These are phyloP conservation scores for Quercus tomentella DNA, from an alignment of 331 rosid genomes.

Conservation along the genomic window DNA sequence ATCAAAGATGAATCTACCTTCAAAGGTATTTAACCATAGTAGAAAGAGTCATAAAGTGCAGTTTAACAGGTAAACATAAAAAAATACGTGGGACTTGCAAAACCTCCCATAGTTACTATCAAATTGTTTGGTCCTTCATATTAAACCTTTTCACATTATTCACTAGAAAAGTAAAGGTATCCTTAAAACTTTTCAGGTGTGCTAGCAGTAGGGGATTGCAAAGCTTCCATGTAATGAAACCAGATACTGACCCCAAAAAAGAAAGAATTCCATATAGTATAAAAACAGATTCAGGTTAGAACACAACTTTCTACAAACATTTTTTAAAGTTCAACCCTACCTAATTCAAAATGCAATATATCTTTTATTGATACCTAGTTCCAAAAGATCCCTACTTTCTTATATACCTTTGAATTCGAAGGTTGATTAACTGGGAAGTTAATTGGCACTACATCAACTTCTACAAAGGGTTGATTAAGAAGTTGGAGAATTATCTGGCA, in stretches of 20 bases:
- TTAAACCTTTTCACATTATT: not conserved
- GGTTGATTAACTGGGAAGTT: slow-evolving; percentile 34
- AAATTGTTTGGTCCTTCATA: not conserved
- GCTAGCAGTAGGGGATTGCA: not conserved
- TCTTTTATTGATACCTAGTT: not conserved
- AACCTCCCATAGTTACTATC: not conserved
- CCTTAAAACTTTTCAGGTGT: not conserved
- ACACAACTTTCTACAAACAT: not conserved
- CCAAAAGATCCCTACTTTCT: not conserved
- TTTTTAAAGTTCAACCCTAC: not conserved
- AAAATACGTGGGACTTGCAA: not conserved
- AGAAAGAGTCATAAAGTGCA: not conserved
- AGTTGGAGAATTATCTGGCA: slow-evolving; percentile 84
- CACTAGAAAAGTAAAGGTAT: not conserved
- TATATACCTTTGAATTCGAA: slow-evolving; percentile 48
- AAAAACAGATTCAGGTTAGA: not conserved
- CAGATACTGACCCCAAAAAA: too few relatives aligned
- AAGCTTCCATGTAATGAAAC: not conserved
- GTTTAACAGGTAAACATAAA: not conserved
- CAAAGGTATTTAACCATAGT: not conserved
- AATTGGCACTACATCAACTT: slow-evolving; percentile 17
- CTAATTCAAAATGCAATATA: not conserved
- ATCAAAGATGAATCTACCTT: not conserved
- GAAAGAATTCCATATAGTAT: not conserved
- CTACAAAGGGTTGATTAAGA: slow-evolving; percentile 60